These are phyloP conservation scores for Trichoderma koningiopsis DNA, from an alignment of 2,329 filamentous ascomycete genomes.

Conservation along the genomic window DNA sequence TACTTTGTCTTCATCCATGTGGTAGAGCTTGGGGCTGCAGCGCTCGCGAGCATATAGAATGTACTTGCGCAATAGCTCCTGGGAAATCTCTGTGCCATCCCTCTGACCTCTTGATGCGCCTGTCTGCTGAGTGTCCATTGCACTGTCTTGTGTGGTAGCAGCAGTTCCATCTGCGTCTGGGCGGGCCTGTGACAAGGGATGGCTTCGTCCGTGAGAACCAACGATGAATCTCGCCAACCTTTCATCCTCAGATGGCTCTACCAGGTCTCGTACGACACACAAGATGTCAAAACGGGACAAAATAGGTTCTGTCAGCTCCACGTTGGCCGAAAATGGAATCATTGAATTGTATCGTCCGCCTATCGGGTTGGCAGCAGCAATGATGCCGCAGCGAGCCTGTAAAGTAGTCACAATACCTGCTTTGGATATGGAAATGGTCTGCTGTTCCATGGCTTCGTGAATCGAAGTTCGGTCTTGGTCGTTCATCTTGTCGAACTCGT, in stretches of 20 bases:
- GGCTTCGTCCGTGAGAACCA: conserved; percentile 87
- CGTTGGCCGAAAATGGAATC: conserved; percentile 92
- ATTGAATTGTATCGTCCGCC: conserved; percentile 96
- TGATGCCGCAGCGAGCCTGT: conserved; percentile 92
- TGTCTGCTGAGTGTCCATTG: conserved; percentile 40
- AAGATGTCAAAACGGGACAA: conserved; percentile 97
- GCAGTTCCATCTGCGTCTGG: conserved; percentile 29
- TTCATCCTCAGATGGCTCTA: conserved; percentile 90
- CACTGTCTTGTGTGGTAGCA: conserved; percentile 48
- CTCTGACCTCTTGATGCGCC: conserved; percentile 29
- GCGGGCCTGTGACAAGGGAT: conserved; percentile 62
- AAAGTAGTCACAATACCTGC: conserved; percentile 97
- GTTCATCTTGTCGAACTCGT: conserved; percentile 99
- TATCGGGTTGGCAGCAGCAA: conserved; percentile 94
- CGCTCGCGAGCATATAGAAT: conserved; percentile 92
- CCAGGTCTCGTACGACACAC: conserved; percentile 92
- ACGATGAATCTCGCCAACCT: conserved; percentile 93
- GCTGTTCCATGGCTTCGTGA: conserved; percentile 99
- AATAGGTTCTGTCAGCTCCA: conserved; percentile 95
- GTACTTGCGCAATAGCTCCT: conserved; percentile 91
- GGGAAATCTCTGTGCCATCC: conserved; percentile 74
- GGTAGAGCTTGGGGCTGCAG: conserved; percentile 88
- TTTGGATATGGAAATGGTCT: conserved; percentile 98
- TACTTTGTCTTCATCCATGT: conserved; percentile 97
- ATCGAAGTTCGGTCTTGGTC: conserved; percentile 97